Conservation (phyloP, 768 basidiomycete genomes). For the Boletus edulis region DNA sequence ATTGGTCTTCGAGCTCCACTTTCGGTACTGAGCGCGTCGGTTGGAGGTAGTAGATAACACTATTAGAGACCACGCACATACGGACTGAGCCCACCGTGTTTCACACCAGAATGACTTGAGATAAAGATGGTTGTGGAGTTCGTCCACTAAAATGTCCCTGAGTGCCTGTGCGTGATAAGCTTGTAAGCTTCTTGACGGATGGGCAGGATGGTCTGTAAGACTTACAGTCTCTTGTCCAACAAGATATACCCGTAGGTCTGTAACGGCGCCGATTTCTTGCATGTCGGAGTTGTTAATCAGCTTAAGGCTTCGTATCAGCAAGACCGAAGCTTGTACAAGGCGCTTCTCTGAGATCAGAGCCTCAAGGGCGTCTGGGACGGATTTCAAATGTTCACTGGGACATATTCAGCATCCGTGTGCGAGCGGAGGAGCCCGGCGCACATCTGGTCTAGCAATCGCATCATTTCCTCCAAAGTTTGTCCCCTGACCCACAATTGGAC, state of each 20-base stretch:
- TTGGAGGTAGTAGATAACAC: slow-evolving; percentile 8
- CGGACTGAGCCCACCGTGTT: slow-evolving; percentile 83
- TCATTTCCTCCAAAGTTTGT: slow-evolving; percentile 94
- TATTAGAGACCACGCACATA: slow-evolving; percentile 48
- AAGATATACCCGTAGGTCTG: slow-evolving; percentile 85
- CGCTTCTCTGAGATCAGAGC: slow-evolving; percentile 95
- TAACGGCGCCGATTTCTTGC: slow-evolving; percentile 91
- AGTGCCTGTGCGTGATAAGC: slow-evolving; percentile 57
- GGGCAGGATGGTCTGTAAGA: slow-evolving; percentile 12
- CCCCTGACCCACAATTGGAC: slow-evolving; percentile 88
- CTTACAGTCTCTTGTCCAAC: slow-evolving; percentile 81
- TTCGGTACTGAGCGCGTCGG: slow-evolving; percentile 49
- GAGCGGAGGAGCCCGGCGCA: slow-evolving; percentile 37
- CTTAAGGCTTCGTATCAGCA: slow-evolving; percentile 86
- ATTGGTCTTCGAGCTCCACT: slow-evolving; percentile 62
- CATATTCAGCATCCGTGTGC: slow-evolving; percentile 15
- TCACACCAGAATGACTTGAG: slow-evolving; percentile 97
- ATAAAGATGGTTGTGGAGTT: slow-evolving; percentile 96
- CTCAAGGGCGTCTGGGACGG: slow-evolving; percentile 89
- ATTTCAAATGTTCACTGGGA: slow-evolving; percentile 80
- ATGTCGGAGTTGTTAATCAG: slow-evolving; percentile 90
- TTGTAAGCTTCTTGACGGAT: slow-evolving; percentile 7
- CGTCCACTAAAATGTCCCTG: slow-evolving; percentile 90
- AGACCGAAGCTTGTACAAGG: slow-evolving; percentile 80
- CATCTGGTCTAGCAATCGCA: slow-evolving; percentile 93